Conservation (phyloP, 1,139 yeast genomes). For the Kodamaea derodonti region DNA sequence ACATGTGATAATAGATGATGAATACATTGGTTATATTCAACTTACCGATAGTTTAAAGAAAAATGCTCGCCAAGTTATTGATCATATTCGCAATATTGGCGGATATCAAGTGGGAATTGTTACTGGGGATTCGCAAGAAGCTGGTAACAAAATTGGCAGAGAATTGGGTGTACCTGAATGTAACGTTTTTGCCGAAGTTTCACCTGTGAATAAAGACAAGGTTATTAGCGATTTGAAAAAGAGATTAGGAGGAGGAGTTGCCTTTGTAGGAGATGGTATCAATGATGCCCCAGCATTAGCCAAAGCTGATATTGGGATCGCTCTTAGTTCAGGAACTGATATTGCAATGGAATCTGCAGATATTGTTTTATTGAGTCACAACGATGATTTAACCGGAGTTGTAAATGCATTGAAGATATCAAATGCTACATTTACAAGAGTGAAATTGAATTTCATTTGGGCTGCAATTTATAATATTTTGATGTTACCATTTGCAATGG, state of each 20-base stretch:
- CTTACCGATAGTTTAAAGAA: constrained; percentile 67
- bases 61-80: constrained; percentile 60
- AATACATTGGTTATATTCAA: constrained; percentile 61
- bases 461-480: constrained; percentile 79
- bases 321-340: constrained; percentile 89
- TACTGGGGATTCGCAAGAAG: constrained; percentile 74
- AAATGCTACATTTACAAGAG: constrained; percentile 62
- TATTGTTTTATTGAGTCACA: constrained; percentile 56
- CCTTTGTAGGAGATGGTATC: constrained; percentile 95
- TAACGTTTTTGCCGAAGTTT: constrained; percentile 71
- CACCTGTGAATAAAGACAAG: constrained; percentile 74
- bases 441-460: constrained; percentile 79
- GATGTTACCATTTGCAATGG: constrained; percentile 97
- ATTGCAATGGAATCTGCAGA: constrained; percentile 96
- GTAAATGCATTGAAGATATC: constrained; percentile 74
- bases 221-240: constrained; percentile 59
- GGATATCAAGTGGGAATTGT: constrained; percentile 80
- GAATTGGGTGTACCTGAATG: constrained; percentile 62
- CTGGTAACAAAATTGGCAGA: constrained; percentile 63
- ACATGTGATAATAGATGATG: constrained; percentile 49
- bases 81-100: constrained; percentile 43
- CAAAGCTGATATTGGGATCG: constrained; percentile 83
- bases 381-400: constrained; percentile 55
- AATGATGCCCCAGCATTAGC: constrained; percentile 96
- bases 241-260: constrained; percentile 47